Conservation (phyloP, 345 rosid genomes). For the Anastatica hierochuntica region DNA sequence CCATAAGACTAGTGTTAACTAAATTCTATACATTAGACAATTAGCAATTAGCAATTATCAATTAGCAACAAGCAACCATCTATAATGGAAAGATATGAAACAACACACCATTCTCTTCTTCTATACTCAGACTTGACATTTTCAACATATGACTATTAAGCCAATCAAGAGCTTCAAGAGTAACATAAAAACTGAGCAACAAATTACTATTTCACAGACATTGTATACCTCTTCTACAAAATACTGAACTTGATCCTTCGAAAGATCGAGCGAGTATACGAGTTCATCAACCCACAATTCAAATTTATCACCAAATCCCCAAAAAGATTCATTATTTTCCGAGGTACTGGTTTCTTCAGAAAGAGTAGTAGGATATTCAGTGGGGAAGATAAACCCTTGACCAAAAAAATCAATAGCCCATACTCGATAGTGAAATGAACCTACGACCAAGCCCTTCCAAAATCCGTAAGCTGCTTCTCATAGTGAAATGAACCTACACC, state of each 20-base stretch:
- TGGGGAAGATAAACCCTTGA: conserved; percentile 77
- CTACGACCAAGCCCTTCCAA: conserved; percentile 90
- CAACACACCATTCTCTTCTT: too few relatives aligned
- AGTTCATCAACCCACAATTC: conserved; percentile 78
- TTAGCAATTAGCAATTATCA: too few relatives aligned
- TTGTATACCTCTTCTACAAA: conserved; percentile 65
- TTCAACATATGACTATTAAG: too few relatives aligned
- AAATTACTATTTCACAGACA: too few relatives aligned
- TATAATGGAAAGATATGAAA: too few relatives aligned
- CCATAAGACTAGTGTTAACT: conserved; percentile 91
- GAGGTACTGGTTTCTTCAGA: conserved; percentile 22
- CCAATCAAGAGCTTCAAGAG: too few relatives aligned
- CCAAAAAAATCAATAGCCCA: conserved; percentile 97
- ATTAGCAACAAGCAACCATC: too few relatives aligned
- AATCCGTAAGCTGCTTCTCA: conserved; percentile 81
- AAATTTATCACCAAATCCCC: conserved; percentile 87
- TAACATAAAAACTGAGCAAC: too few relatives aligned
- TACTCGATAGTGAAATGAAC: conserved; percentile 88
- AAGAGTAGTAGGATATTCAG: conserved; percentile 56
- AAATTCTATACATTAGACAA: conserved; percentile 46
- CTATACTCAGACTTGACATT: too few relatives aligned
- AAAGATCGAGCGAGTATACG: conserved; percentile 74
- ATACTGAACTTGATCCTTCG: conserved; percentile 73
- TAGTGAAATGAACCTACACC: conserved; percentile 96
- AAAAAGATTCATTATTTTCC: conserved; percentile 26